A percentile compares a stretch with the other conserved stretches of the same genome.
phyloP scores from a whole-genome alignment of 2,329 filamentous ascomycete species.

The Ceratocystis destructans region DNA sequence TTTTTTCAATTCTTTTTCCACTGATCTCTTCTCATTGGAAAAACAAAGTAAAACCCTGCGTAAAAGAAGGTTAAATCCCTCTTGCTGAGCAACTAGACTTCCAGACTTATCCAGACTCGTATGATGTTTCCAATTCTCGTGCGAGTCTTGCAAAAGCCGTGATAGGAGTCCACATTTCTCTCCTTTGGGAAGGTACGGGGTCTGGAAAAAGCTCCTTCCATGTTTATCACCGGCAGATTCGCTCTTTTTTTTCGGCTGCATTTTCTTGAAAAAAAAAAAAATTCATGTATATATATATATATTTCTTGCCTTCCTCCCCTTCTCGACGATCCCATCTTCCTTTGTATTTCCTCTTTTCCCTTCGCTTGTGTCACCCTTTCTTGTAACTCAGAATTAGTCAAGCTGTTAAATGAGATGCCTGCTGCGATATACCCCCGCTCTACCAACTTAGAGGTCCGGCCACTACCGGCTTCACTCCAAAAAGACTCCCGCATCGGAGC shows the following conservation, averaged over 20 bases:
- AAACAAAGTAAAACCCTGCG: not conserved
- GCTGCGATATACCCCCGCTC: conserved; percentile 11
- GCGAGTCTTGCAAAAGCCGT: conserved; percentile 9
- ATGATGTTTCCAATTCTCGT: conserved; percentile 9
- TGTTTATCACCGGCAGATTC: not conserved
- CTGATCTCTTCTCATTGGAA: not conserved
- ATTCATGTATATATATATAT: too few relatives aligned
- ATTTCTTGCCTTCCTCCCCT: not conserved
- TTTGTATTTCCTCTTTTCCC: not conserved
- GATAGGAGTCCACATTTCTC: not conserved
- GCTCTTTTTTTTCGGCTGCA: not conserved
- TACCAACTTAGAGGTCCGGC: conserved; percentile 16
- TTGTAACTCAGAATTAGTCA: not conserved
- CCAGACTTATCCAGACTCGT: not conserved
- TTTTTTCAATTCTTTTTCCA: not conserved
- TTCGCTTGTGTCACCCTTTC: not conserved
- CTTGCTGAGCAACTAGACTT: not conserved
- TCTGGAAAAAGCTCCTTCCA: not conserved
- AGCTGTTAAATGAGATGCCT: conserved; percentile 5
- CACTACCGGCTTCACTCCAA: conserved; percentile 7
- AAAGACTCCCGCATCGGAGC: conserved; percentile 19
- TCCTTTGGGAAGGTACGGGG: not conserved
- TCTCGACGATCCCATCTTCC: not conserved
- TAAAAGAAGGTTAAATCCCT: not conserved
- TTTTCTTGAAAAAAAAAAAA: not conserved